phyloP scores from a whole-genome alignment of 345 rosid species.

The Eucalyptus cloeziana region DNA sequence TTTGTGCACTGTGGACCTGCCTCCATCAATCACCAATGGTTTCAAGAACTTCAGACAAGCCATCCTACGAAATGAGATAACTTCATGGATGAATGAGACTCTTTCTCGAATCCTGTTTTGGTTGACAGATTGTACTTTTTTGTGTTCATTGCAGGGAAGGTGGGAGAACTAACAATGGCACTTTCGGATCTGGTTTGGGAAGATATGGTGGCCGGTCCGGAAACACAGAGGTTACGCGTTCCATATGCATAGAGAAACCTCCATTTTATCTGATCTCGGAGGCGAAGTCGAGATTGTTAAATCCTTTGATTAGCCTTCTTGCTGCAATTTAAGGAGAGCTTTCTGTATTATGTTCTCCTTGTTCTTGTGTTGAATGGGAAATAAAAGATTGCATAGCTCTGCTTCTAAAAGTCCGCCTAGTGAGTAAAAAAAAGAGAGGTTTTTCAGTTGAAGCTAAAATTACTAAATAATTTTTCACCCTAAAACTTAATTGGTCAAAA shows the following conservation, averaged over 20 bases:
- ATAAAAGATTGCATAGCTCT: neutral
- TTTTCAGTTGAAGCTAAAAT: neutral
- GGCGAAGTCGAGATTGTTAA: neutral
- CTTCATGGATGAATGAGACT: neutral
- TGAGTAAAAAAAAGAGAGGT: neutral
- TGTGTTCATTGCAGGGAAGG: slow-evolving; percentile 27
- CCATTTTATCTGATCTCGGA: neutral
- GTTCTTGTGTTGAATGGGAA: neutral
- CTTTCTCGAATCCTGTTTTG: neutral
- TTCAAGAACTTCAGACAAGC: neutral
- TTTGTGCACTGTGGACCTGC: neutral
- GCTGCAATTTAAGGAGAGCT: neutral
- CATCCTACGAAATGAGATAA: neutral
- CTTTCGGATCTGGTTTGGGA: slow-evolving; percentile 60
- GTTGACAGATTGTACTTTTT: neutral
- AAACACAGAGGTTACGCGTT: slow-evolving; percentile 24
- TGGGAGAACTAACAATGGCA: slow-evolving; percentile 56
- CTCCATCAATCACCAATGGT: neutral
- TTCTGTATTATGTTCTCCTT: neutral
- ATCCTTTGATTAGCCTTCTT: neutral
- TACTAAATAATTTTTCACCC: neutral
- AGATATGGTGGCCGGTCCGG: slow-evolving; percentile 54
- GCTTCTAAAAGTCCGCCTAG: neutral
- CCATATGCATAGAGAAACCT: slow-evolving; percentile 5
- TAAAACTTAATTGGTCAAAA: neutral